Evolutionary conservation across 73 alveolate genomes (phyloP), one percentile per base, ranked within the genome.

Genomic region (Symbiodinium natans): DNA sequence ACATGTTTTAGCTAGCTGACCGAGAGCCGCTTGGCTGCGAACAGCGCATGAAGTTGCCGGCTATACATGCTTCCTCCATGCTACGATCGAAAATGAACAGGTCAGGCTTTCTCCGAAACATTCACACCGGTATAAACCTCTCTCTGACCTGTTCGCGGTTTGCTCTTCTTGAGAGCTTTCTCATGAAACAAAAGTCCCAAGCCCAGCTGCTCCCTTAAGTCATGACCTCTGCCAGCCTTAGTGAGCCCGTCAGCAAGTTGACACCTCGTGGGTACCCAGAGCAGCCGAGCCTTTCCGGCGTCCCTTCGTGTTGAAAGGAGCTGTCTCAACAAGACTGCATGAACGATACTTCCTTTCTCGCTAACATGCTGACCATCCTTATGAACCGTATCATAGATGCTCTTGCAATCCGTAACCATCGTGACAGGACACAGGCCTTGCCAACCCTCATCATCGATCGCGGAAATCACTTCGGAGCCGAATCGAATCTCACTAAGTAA

Each of bases 171-270:
- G n/a, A n/a, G n/a, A n/a, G n/a, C n/a, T n/a, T n/a, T n/a, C n/a
- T n/a, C n/a, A n/a, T n/a, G n/a, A n/a, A n/a, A n/a, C 46, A 74
- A 25, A 41, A 74, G 8, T 13, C 29, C 43, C 85, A 41, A 74
- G 36, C 85, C 85, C 46, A 33, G 36, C 6, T 10, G 46, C 27
- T 6, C 11, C 23, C 85, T 17, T 13, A 74, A 19, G 5, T 74
- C 86, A 17, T 31, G 41, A 25, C 48, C 42, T 75, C 4, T 75
- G 0, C 92, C 92, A 3, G 41, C 73, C 38, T 82, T 82, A 0
- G 92, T 39, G 2, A 82, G 40, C 23, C 56, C 36, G 40, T 82
- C 92, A 39, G 92, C 92, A 19, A 82, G 40, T n/a, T n/a, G n/a
- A n/a, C n/a, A n/a, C n/a, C n/a, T n/a, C n/a, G n/a, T n/a, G n/a